Evolutionary conservation across 495 filamentous ascomycete genomes (phyloP).

Genomic region (Pseudoneurospora amorphoporcata): DNA sequence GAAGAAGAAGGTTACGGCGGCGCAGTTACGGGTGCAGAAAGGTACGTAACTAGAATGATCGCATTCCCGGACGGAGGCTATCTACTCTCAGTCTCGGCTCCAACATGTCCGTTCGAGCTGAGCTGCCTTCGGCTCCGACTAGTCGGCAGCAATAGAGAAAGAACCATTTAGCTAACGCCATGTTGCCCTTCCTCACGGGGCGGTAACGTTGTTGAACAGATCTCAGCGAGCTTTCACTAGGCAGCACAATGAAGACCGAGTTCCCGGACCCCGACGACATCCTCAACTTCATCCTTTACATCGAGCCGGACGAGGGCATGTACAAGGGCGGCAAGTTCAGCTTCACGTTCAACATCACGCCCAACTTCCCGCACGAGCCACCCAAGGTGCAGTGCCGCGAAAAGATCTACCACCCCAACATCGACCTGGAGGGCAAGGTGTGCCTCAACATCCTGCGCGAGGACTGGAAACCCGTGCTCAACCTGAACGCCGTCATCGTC

Average conservation of each 20-base stretch:
- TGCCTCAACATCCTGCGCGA: constrained; percentile 94
- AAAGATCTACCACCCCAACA: constrained; percentile 99
- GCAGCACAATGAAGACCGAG: constrained; percentile 80
- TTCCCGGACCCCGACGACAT: constrained; percentile 96
- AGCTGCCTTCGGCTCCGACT: background rate
- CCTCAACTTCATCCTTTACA: constrained; percentile 86
- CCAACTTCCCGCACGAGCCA: constrained; percentile 94
- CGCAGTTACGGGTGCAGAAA: constrained; percentile 92
- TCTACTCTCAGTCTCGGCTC: background rate
- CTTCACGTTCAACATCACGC: constrained; percentile 85
- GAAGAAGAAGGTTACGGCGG: constrained; percentile 97
- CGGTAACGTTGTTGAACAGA: constrained; percentile 41
- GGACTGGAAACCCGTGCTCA: constrained; percentile 98
- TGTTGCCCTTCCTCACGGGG: background rate
- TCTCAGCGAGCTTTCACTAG: constrained; percentile 82
- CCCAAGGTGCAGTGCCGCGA: constrained; percentile 96
- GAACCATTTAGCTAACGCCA: background rate
- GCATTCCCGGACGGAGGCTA: background rate
- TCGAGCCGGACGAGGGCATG: constrained; percentile 96
- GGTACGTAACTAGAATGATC: constrained; percentile 39
- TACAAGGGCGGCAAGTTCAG: constrained; percentile 84
- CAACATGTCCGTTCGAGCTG: background rate
- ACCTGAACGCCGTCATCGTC: constrained; percentile 92
- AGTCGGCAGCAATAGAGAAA: background rate
- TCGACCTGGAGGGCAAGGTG: constrained; percentile 94